Evolutionary conservation across 2,329 filamentous ascomycete genomes (phyloP).

Genomic region (Sporothrix schenckii): DNA sequence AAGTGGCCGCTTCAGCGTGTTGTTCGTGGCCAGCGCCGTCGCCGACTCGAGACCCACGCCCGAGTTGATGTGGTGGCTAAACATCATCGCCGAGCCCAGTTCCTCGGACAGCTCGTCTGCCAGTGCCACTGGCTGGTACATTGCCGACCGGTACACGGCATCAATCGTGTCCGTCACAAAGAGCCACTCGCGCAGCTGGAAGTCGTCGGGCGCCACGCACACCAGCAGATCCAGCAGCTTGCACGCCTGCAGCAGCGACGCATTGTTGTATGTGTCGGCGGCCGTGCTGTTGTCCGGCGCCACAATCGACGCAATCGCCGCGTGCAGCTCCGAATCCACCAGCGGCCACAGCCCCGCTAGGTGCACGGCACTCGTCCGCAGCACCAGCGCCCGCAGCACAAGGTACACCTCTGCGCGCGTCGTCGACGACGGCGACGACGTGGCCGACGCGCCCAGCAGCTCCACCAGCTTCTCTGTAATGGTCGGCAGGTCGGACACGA

Average conservation of each 20-base stretch:
- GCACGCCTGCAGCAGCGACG: conserved; percentile 83
- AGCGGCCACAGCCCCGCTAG: conserved; percentile 87
- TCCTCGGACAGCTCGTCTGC: conserved; percentile 65
- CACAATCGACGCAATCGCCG: conserved; percentile 73
- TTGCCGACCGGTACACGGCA: conserved; percentile 79
- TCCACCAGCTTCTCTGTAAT: conserved; percentile 86
- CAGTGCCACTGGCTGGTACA: conserved; percentile 71
- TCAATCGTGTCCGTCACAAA: conserved; percentile 97
- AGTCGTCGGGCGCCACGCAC: conserved; percentile 86
- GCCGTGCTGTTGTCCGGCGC: conserved; percentile 65
- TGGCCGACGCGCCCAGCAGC: conserved; percentile 77
- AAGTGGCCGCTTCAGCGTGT: conserved; percentile 52
- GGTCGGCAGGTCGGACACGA: conserved; percentile 71
- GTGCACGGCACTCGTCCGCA: conserved; percentile 78
- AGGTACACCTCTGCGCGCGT: conserved; percentile 90
- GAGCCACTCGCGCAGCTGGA: conserved; percentile 97
- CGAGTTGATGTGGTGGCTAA: conserved; percentile 33
- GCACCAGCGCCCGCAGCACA: conserved; percentile 76
- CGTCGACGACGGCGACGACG: conserved; percentile 87
- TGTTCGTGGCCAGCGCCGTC: conserved; percentile 44
- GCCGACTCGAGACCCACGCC: conserved; percentile 44
- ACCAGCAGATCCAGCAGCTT: conserved; percentile 91
- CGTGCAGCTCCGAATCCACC: conserved; percentile 82
- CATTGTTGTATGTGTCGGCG: conserved; percentile 74
- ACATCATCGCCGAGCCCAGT: conserved; percentile 54